Conservation (phyloP, 2,329 filamentous ascomycete species). For the Ophiostoma sp. region DNA sequence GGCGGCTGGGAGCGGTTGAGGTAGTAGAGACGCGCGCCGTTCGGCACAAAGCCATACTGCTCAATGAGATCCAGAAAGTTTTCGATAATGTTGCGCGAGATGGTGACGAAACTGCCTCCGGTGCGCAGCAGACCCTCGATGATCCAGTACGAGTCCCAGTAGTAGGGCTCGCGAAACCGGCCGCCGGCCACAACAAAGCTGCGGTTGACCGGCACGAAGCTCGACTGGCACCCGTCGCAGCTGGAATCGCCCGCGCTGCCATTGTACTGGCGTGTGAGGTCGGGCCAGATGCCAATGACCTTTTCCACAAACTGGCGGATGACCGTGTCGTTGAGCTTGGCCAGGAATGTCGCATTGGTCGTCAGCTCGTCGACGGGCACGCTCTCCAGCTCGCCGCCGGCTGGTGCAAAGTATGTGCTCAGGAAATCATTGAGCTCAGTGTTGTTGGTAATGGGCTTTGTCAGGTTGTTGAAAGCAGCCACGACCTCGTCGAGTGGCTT, state of each 20-base stretch:
- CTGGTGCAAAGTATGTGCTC: slow-evolving; percentile 56
- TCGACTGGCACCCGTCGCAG: slow-evolving; percentile 57
- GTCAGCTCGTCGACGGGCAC: slow-evolving; percentile 48
- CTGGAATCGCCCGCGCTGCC: slow-evolving; percentile 37
- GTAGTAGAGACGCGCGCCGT: slow-evolving; percentile 61
- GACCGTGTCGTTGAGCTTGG: slow-evolving; percentile 52
- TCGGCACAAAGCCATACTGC: slow-evolving; percentile 60
- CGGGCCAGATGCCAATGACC: slow-evolving; percentile 65
- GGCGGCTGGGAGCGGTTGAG: slow-evolving; percentile 64
- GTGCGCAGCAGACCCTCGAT: slow-evolving; percentile 61
- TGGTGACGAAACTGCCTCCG: slow-evolving; percentile 56
- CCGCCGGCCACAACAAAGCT: slow-evolving; percentile 67
- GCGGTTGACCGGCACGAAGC: slow-evolving; percentile 61
- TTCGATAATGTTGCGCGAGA: slow-evolving; percentile 62
- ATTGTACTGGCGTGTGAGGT: slow-evolving; percentile 57
- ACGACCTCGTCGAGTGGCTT: slow-evolving; percentile 56
- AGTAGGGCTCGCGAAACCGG: slow-evolving; percentile 66
- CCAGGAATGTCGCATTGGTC: slow-evolving; percentile 55
- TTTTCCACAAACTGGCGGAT: slow-evolving; percentile 57
- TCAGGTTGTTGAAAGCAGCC: slow-evolving; percentile 54
- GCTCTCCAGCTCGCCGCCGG: slow-evolving; percentile 56
- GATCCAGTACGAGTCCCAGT: slow-evolving; percentile 68
- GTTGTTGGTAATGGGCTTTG: slow-evolving; percentile 58
- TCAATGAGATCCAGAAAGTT: slow-evolving; percentile 66
- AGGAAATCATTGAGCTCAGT: slow-evolving; percentile 58